phyloP scores from a whole-genome alignment of 345 rosid genomes.

The Nasturtium officinale region DNA sequence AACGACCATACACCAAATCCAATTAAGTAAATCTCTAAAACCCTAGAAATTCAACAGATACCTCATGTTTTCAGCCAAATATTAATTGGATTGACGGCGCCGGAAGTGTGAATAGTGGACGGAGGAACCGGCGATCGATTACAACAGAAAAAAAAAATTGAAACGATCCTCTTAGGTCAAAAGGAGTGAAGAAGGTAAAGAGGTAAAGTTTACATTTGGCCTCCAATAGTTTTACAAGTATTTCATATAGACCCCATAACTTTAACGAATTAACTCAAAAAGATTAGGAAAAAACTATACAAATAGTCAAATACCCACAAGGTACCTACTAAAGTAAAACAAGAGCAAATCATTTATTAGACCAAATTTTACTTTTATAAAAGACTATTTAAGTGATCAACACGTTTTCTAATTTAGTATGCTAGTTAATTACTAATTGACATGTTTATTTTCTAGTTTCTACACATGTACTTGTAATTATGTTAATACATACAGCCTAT shows the following conservation, averaged over 20 bases:
- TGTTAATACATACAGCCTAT: background rate
- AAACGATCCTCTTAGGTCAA: slow-evolving; percentile 12
- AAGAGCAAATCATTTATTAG: background rate
- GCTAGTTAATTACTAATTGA: background rate
- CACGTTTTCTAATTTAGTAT: no score
- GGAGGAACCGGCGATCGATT: slow-evolving; percentile 19
- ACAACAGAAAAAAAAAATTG: background rate
- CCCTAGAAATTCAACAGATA: slow-evolving; percentile 12
- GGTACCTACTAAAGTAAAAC: background rate
- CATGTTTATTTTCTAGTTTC: no score
- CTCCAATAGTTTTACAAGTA: slow-evolving; percentile 10
- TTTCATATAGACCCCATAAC: slow-evolving; percentile 2
- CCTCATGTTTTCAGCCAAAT: slow-evolving; percentile 35
- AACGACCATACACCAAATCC: slow-evolving; percentile 10
- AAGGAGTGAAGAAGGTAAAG: slow-evolving; percentile 22
- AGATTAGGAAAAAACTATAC: background rate
- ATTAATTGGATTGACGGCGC: background rate
- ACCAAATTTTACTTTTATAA: background rate
- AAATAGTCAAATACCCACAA: background rate
- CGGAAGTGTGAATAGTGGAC: slow-evolving; percentile 1
- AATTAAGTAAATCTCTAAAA: background rate
- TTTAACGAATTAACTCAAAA: background rate
- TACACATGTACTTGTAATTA: background rate
- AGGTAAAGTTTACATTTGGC: background rate
- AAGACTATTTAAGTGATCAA: background rate